These are phyloP conservation scores for Eremothecium coryli DNA, from an alignment of 1,139 yeast genomes.

Conservation along the genomic window DNA sequence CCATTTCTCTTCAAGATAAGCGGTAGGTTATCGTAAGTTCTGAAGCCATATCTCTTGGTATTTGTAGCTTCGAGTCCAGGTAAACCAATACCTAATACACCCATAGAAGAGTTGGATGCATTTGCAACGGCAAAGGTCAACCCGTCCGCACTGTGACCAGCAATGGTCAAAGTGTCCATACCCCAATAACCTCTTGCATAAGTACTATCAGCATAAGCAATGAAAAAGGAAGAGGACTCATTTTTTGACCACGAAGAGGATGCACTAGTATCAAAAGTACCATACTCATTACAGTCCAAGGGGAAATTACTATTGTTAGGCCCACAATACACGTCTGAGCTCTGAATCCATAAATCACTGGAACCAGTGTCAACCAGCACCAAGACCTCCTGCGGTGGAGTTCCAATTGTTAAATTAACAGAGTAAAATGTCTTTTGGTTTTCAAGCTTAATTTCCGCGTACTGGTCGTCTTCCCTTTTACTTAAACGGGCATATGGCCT, in stretches of 20 bases:
- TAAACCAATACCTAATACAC: slow-evolving; percentile 54
- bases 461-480: slow-evolving; percentile 6
- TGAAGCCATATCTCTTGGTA: slow-evolving; percentile 13
- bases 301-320: background rate
- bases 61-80: slow-evolving; percentile 39
- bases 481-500: slow-evolving; percentile 1
- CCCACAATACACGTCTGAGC: slow-evolving; percentile 26
- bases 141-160: slow-evolving; percentile 32
- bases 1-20: slow-evolving; percentile 45
- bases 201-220: slow-evolving; percentile 52
- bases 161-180: slow-evolving; percentile 36
- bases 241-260: slow-evolving; percentile 39
- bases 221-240: slow-evolving; percentile 36
- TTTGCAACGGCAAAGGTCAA: slow-evolving; percentile 50
- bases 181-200: slow-evolving; percentile 53
- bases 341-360: slow-evolving; percentile 56
- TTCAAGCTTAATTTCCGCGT: slow-evolving; percentile 16
- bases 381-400: slow-evolving; percentile 42
- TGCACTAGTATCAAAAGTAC: slow-evolving; percentile 38
- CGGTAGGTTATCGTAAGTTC: slow-evolving; percentile 45
- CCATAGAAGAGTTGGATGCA: slow-evolving; percentile 40
- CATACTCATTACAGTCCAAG: slow-evolving; percentile 23
- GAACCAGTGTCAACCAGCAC: slow-evolving; percentile 66
- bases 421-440: slow-evolving; percentile 26
- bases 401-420: slow-evolving; percentile 37